Evolutionary conservation across 306 rosid species (phyloP).

Genomic region (Lithocarpus polystachyus): DNA sequence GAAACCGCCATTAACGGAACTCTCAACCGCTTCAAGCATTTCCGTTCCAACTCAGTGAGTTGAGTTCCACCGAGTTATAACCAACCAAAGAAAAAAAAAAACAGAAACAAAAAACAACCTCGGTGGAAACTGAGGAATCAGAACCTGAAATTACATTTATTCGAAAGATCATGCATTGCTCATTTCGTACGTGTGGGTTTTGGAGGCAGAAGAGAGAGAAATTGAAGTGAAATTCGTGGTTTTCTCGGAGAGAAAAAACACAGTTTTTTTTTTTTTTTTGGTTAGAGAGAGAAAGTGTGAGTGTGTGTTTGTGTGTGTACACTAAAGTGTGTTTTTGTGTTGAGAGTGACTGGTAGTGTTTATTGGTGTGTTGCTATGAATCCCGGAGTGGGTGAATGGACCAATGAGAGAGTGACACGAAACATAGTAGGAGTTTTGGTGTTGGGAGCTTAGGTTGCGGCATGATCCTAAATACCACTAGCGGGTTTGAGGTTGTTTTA

Average conservation of each 20-base stretch:
- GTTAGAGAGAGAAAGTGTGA: background rate
- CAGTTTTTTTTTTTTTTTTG: background rate
- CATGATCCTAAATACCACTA: constrained; percentile 39
- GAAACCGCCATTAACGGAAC: constrained; percentile 79
- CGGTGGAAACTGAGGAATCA: constrained; percentile 14
- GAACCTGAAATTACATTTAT: constrained; percentile 35
- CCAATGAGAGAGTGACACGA: constrained; percentile 64
- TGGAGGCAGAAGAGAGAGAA: constrained; percentile 26
- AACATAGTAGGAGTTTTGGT: constrained; percentile 2
- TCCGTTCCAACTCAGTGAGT: constrained; percentile 11
- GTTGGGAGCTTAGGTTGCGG: constrained; percentile 15
- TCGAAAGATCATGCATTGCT: constrained; percentile 66
- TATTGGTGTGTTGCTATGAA: constrained; percentile 81
- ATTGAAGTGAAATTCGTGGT: constrained; percentile 39
- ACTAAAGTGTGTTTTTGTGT: too few species aligned
- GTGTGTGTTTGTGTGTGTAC: constrained; percentile 11
- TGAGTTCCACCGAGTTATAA: background rate
- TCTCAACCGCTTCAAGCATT: constrained; percentile 91
- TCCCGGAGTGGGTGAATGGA: constrained; percentile 60
- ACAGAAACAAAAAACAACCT: background rate
- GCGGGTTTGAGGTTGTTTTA: constrained; percentile 26
- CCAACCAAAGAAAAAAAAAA: too few species aligned
- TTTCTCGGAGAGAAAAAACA: constrained; percentile 57
- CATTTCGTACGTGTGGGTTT: constrained; percentile 30
- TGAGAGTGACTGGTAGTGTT: constrained; percentile 60